Evolutionary conservation across 1,284 basidiomycete genomes (phyloP).

Genomic region (Bjerkandera adusta): DNA sequence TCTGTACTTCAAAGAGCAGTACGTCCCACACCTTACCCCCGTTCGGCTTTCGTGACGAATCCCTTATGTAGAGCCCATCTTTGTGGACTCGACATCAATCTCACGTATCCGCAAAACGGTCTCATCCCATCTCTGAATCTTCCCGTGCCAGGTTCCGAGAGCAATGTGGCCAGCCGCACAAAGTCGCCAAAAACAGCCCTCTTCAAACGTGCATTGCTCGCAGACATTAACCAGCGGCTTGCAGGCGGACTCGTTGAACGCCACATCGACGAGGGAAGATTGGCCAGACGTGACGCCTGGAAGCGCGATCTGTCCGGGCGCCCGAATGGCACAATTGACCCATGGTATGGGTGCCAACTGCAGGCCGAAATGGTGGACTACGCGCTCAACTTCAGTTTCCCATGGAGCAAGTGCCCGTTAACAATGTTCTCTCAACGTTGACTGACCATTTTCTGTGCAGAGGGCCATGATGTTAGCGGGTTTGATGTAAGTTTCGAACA

Average conservation of each 20-base stretch:
- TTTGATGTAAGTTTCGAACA: too few species aligned
- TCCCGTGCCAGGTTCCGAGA: too few species aligned
- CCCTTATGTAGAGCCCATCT: too few species aligned
- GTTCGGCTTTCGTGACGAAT: too few species aligned
- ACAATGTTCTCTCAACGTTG: too few species aligned
- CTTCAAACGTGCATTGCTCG: background rate
- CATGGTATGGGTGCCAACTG: conserved; percentile 29
- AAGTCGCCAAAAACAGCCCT: background rate
- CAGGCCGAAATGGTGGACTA: conserved; percentile 29
- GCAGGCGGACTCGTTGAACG: too few species aligned
- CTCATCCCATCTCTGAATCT: conserved; percentile 38
- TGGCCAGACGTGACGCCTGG: conserved; percentile 9
- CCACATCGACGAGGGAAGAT: background rate
- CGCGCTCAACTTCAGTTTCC: conserved; percentile 29
- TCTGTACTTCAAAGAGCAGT: conserved; percentile 66
- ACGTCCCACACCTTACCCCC: too few species aligned
- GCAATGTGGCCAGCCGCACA: background rate
- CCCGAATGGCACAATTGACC: conserved; percentile 25
- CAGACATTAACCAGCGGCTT: background rate
- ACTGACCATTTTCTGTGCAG: background rate
- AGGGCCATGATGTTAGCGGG: background rate
- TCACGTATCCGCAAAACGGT: conserved; percentile 60
- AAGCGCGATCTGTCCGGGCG: conserved; percentile 19
- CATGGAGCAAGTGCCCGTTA: conserved; percentile 26
- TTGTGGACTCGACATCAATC: conserved; percentile 54